Conservation (phyloP, 352 stramenopile genomes). For the Globisporangium echinulatum region DNA sequence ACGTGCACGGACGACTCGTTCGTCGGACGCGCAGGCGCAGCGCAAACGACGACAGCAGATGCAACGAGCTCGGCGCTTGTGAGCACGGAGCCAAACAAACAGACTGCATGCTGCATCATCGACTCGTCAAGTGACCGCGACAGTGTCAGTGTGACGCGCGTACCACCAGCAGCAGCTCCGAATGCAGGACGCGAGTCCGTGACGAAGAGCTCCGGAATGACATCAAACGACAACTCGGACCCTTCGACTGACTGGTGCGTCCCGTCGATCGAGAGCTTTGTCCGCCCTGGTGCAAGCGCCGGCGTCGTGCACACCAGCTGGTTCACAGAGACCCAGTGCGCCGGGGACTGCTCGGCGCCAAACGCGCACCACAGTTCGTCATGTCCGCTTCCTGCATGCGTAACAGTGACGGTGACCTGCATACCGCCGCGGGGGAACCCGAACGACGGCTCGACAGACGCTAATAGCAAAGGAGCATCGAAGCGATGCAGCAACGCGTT, state of each 20-base stretch:
- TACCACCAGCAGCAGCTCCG: constrained; percentile 20
- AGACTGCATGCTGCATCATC: constrained; percentile 8
- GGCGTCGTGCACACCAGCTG: constrained; percentile 23
- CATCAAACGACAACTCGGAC: constrained; percentile 19
- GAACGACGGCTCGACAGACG: constrained; percentile 14
- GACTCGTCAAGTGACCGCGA: constrained; percentile 11
- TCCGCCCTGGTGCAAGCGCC: constrained; percentile 9
- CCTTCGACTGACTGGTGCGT: constrained; percentile 8
- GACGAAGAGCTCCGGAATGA: constrained; percentile 24
- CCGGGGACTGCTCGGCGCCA: constrained; percentile 11
- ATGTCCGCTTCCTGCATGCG: neutral
- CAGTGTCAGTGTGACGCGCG: constrained; percentile 19
- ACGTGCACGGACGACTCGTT: constrained; percentile 2
- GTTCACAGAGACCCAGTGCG: constrained; percentile 11
- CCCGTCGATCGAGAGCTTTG: constrained; percentile 16
- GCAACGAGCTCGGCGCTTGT: constrained; percentile 8
- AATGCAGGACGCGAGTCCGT: constrained; percentile 13
- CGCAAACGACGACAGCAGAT: neutral
- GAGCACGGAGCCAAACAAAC: constrained; percentile 22
- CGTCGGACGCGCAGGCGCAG: constrained; percentile 3
- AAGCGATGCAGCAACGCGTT: constrained; percentile 33
- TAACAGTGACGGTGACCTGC: constrained; percentile 16
- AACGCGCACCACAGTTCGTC: constrained; percentile 24
- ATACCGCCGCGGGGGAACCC: constrained; percentile 27
- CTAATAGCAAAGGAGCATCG: constrained; percentile 16